Base-by-base conservation (phyloP, 305 asterid genomes). In the Striga hermonthica region DNA sequence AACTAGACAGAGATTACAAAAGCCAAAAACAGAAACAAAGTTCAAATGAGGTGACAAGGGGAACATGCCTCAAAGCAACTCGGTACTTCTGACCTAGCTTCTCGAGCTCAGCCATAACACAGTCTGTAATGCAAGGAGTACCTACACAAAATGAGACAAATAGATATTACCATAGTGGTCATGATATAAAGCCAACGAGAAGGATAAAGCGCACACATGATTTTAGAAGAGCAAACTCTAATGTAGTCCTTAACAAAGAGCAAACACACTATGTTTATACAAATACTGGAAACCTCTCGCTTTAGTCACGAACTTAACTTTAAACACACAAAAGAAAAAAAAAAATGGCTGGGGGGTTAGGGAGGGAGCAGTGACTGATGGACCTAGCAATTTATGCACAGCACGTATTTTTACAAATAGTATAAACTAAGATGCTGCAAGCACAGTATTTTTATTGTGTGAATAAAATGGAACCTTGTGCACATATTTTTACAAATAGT, bases 71-170 rank as follows among this genome's bases (percentile, higher is more conserved):
- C 60, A 94, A 79, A 75, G 99, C 99, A 72, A 94, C 99, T 54
- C 98, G 85, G 76, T 91, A 94, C 61, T 88, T 94, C 77, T 78
- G 84, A 58, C 99, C 99, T 79, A 94, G 65, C 82, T 94, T 94
- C 83, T 94, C 99, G 60, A 94, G 99, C 91, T 94, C 99, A 10
- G 99, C 99, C 98, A 94, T 90, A 41, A 94, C 98, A 67, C 99
- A 94, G 76, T 94, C 99, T 0, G 99, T 90, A 57, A 94, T 91
- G 75, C 98, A 94, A 70, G 99, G 99, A 74, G 98, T 94, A 76
- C 98, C 99, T 94, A 75, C 49, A 68, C 31, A 16, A 63, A 70
- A 56, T 62, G 61, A 69, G 3, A 69, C 4, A 58, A 53, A 49
- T 22, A 15, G 41, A 14, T 3, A 35, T 13, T 5, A 16, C 7